These are phyloP conservation scores for Croton laevigatus DNA, from an alignment of 441 rosid genomes.

Conservation along the genomic window DNA sequence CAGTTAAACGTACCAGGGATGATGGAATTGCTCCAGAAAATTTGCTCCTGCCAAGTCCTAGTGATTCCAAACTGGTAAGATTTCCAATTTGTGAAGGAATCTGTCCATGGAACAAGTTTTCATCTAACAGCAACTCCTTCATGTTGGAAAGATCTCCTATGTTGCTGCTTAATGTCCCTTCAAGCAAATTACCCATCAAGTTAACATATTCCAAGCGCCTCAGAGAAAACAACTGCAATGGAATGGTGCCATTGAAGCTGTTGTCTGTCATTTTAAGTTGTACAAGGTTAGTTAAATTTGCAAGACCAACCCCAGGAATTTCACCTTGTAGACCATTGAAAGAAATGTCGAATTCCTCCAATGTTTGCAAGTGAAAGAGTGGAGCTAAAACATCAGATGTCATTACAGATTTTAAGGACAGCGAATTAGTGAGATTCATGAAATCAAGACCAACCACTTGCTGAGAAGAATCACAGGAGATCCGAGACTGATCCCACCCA, in stretches of 20 bases:
- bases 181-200: constrained; percentile 27
- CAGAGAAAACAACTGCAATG: constrained; percentile 18
- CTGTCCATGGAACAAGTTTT: background rate
- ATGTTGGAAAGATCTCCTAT: constrained; percentile 25
- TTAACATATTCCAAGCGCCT: constrained; percentile 21
- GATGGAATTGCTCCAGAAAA: constrained; percentile 30
- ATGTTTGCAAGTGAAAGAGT: constrained; percentile 9
- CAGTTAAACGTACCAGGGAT: background rate
- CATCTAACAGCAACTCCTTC: constrained; percentile 12
- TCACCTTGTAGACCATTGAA: background rate
- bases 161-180: constrained; percentile 13
- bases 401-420: too few species aligned
- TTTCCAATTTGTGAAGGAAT: constrained; percentile 3
- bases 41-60: constrained; percentile 1
- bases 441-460: background rate
- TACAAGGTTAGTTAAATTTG: constrained; percentile 11
- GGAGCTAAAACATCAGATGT: constrained; percentile 13
- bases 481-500: background rate
- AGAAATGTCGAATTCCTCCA: background rate
- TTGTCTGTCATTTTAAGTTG: background rate
- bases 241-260: constrained; percentile 11
- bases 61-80: background rate
- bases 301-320: constrained; percentile 14
- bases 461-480: background rate
- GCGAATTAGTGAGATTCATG: too few species aligned